Conservation (phyloP, 179 eudicot species). For the Sideroxylon spinosum region DNA sequence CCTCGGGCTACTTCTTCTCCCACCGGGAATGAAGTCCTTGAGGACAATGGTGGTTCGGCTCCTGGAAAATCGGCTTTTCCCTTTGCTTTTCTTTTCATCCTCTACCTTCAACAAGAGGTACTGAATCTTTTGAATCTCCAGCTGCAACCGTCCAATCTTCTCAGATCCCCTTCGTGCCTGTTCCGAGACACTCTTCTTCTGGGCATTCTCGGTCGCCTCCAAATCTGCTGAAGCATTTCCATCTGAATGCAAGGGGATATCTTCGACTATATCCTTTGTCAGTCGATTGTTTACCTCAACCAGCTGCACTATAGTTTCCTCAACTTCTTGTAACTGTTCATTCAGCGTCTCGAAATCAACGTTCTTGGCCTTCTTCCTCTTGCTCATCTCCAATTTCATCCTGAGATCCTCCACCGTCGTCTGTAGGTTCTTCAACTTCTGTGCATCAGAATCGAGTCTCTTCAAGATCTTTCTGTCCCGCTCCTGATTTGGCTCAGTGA, state of each 20-base stretch:
- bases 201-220: slow-evolving; percentile 34
- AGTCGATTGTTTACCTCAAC: slow-evolving; percentile 55
- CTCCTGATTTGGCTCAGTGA: slow-evolving; percentile 26
- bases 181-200: slow-evolving; percentile 42
- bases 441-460: slow-evolving; percentile 62
- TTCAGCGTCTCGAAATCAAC: slow-evolving; percentile 50
- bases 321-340: slow-evolving; percentile 59
- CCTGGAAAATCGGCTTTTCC: slow-evolving; percentile 39
- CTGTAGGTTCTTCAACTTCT: slow-evolving; percentile 51
- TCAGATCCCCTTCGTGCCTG: slow-evolving; percentile 72
- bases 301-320: slow-evolving; percentile 54
- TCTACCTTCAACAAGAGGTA: slow-evolving; percentile 47
- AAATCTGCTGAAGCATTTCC: slow-evolving; percentile 23
- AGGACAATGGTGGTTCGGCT: slow-evolving; percentile 50
- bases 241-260: slow-evolving; percentile 27
- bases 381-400: slow-evolving; percentile 46
- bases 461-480: slow-evolving; percentile 43
- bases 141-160: slow-evolving; percentile 57
- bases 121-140: slow-evolving; percentile 69
- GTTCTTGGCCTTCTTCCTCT: slow-evolving; percentile 36
- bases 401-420: slow-evolving; percentile 55
- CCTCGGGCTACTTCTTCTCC: slow-evolving; percentile 47
- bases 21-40: slow-evolving; percentile 52
- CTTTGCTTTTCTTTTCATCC: slow-evolving; percentile 57
- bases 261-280: slow-evolving; percentile 38